Evolutionary conservation across 2,329 filamentous ascomycete genomes (phyloP).

Genomic region (Chaetomium strumarium): DNA sequence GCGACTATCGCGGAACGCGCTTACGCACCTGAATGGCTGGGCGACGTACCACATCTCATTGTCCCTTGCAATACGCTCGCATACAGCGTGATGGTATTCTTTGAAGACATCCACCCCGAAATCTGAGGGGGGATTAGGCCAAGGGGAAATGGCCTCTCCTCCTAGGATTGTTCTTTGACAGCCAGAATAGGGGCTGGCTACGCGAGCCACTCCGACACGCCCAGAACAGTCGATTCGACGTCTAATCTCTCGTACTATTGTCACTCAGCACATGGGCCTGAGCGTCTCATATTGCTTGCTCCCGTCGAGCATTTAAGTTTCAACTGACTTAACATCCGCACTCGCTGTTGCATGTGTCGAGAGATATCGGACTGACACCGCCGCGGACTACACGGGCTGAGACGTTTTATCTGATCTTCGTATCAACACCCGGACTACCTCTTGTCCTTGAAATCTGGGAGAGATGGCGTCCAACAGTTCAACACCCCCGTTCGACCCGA

Average conservation of each 20-base stretch:
- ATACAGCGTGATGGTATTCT: not conserved
- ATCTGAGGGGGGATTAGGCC: not conserved
- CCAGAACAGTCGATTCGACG: not conserved
- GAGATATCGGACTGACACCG: not conserved
- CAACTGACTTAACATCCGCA: not conserved
- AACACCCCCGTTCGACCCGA: constrained; percentile 30
- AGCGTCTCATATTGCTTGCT: not conserved
- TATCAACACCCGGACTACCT: too few species aligned
- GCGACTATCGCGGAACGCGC: constrained; percentile 10
- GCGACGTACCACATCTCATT: constrained; percentile 8
- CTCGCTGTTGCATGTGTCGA: not conserved
- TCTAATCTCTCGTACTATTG: not conserved
- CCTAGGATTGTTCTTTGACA: constrained; percentile 12
- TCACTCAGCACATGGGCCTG: not conserved
- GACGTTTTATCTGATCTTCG: too few species aligned
- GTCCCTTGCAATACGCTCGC: constrained; percentile 6
- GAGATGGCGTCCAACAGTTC: constrained; percentile 2
- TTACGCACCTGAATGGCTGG: not conserved
- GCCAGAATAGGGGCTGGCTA: constrained; percentile 2
- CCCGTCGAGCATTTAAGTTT: not conserved
- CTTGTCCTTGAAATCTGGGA: not conserved
- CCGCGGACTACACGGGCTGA: not conserved
- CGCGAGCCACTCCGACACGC: not conserved
- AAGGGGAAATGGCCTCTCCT: not conserved
- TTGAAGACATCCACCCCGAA: not conserved